These are phyloP conservation scores for Clavispora phyllophila DNA, from an alignment of 805 yeast species.

Conservation along the genomic window DNA sequence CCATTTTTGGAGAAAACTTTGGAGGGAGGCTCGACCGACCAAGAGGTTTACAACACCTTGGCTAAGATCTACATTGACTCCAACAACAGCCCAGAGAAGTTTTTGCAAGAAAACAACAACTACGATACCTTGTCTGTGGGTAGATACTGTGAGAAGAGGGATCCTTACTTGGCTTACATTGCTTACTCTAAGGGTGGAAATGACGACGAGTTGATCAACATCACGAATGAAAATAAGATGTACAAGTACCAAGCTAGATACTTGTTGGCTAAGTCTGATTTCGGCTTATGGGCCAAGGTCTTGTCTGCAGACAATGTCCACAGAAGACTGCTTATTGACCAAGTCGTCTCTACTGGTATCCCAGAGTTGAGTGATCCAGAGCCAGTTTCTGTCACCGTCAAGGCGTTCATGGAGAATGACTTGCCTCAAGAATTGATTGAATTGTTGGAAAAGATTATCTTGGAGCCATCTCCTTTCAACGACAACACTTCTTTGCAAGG, in stretches of 20 bases:
- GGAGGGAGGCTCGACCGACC: constrained; percentile 79
- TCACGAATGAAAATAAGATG: constrained; percentile 97
- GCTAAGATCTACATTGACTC: constrained; percentile 98
- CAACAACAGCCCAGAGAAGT: constrained; percentile 95
- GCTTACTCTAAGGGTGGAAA: constrained; percentile 94
- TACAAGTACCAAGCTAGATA: constrained; percentile 99
- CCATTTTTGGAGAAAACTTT: constrained; percentile 91
- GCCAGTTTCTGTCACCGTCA: constrained; percentile 88
- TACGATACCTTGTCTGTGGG: constrained; percentile 96
- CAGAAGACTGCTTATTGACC: constrained; percentile 89
- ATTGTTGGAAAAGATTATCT: constrained; percentile 88
- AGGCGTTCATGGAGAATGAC: constrained; percentile 93
- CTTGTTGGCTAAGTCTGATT: constrained; percentile 82
- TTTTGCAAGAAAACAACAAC: constrained; percentile 81
- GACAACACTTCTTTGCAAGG: constrained; percentile 96
- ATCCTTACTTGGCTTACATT: constrained; percentile 95
- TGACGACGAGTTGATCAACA: constrained; percentile 81
- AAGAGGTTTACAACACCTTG: constrained; percentile 87
- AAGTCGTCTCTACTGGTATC: constrained; percentile 91
- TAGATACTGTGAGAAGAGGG: constrained; percentile 97
- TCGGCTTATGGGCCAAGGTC: constrained; percentile 75
- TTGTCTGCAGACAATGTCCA: constrained; percentile 71
- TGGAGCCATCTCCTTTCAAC: constrained; percentile 95
- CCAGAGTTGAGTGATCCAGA: constrained; percentile 92
- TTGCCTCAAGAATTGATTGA: constrained; percentile 91